Base-by-base conservation (phyloP, 2,329 filamentous ascomycete species). In the Ramularia collo-cygni region DNA sequence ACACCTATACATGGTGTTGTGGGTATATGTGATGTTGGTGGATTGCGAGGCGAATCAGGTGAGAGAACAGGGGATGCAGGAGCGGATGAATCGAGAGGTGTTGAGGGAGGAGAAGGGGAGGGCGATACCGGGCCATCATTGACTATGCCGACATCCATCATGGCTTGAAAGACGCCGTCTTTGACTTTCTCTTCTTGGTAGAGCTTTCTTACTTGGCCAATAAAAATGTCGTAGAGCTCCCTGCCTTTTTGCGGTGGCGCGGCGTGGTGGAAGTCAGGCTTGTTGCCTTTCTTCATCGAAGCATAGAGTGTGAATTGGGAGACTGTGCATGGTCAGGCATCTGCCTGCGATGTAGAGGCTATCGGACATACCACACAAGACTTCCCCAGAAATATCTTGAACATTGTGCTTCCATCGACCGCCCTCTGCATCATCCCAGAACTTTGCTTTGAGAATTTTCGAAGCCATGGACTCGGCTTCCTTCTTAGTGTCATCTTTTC, bases 301-400 rank as follows among this genome's bases (percentile, higher is more conserved):
- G 88, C 93, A 35, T 94, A 75, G 8, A 98, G 76, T 2, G 92
- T 98, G 60, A 98, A 98, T 66, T 98, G 92, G 10, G 92, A 96
- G 32, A 98, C 90, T 93, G 58, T 12, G 41, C 35, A 8, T 15
- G 40, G 24, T 47, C 8, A 26, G 33, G 21, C 21, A 3, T 27
- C 26, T 21, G 36, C 32, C 16, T 4, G 17, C 13, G 24, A 17
- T 33, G 5, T 3, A n/a, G 43, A 18, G 7, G 13, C 27, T 12
- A 28, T 17, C 17, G 4, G 32, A 57, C 75, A 47, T 73, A 94
- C 88, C 89, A 63, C 90, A 96, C n/a, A 98, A 77, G 17, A 98
- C 76, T 62, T 96, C 92, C 36, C 92, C 92, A 31, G 77, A 72
- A 44, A 96, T 89, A 47, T 98, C 92, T 53, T 82, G 74, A 7